Evolutionary conservation across 805 yeast species (phyloP).

Genomic region (Starmera dryadoides): DNA sequence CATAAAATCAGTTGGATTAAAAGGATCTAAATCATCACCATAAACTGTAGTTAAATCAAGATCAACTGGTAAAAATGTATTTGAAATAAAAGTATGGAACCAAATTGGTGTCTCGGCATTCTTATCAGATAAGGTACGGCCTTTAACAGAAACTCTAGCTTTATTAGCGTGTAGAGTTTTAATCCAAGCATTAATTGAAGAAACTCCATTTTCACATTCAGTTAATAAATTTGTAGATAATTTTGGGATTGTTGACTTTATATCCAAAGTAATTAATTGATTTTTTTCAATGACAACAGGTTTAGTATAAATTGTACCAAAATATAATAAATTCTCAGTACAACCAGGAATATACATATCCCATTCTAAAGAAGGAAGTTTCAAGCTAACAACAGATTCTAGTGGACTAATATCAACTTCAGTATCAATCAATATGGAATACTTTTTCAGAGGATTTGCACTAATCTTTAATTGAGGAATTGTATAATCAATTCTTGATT

Average conservation of each 20-base stretch:
- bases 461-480: not conserved
- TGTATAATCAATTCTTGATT: no score
- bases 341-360: constrained; percentile 13
- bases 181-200: constrained; percentile 12
- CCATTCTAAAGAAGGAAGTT: constrained; percentile 11
- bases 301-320: constrained; percentile 4
- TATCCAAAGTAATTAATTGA: not conserved
- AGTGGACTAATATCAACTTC: no score
- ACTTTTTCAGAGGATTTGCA: not conserved
- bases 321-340: constrained; percentile 4
- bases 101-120: constrained; percentile 12
- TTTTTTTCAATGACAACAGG: not conserved
- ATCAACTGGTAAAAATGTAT: constrained; percentile 6
- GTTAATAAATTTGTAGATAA: constrained; percentile 3
- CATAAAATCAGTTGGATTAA: no score
- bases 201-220: constrained; percentile 12
- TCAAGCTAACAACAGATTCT: not conserved
- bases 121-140: constrained; percentile 3
- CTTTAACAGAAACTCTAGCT: constrained; percentile 6
- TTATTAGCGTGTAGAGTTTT: constrained; percentile 2
- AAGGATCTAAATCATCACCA: not conserved
- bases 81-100: constrained; percentile 7
- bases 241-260: constrained; percentile 2
- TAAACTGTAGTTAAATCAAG: not conserved
- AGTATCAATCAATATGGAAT: no score